These are phyloP conservation scores for Effrenium voratum DNA, from an alignment of 73 alveolate species.

Conservation along the genomic window DNA sequence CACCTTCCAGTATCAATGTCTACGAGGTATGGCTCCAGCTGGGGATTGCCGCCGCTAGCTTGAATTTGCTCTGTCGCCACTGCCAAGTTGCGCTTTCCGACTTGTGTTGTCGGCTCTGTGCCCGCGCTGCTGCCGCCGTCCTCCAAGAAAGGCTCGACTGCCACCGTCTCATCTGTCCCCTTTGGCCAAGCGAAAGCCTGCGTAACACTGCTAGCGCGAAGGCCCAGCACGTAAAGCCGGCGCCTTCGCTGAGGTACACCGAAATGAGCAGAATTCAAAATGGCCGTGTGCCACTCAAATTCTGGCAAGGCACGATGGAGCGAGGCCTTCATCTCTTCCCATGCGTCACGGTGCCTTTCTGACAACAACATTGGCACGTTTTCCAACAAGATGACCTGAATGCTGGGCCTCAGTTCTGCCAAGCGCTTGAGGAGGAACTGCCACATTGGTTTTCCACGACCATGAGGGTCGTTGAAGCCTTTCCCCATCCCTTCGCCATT, in stretches of 20 bases:
- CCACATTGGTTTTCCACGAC: neutral
- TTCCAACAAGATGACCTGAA: neutral
- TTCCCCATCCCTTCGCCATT: neutral
- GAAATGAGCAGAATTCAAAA: neutral
- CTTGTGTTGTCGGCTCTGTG: neutral
- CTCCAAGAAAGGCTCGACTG: neutral
- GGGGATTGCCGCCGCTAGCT: neutral
- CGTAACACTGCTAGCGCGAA: neutral
- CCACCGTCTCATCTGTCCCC: neutral
- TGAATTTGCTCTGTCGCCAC: neutral
- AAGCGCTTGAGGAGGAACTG: neutral
- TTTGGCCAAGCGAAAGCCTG: neutral
- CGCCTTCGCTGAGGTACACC: neutral
- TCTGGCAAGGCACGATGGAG: neutral
- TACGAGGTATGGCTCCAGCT: neutral
- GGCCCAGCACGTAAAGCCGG: neutral
- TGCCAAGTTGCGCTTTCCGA: neutral
- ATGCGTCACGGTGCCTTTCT: neutral
- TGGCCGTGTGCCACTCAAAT: neutral
- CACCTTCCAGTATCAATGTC: neutral
- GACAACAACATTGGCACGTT: neutral
- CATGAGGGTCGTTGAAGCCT: neutral
- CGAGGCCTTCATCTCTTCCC: neutral
- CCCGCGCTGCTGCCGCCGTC: too few relatives aligned
- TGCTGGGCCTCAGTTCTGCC: neutral